Conservation (phyloP, 257 asterid genomes). For the Solanum appendiculatum region DNA sequence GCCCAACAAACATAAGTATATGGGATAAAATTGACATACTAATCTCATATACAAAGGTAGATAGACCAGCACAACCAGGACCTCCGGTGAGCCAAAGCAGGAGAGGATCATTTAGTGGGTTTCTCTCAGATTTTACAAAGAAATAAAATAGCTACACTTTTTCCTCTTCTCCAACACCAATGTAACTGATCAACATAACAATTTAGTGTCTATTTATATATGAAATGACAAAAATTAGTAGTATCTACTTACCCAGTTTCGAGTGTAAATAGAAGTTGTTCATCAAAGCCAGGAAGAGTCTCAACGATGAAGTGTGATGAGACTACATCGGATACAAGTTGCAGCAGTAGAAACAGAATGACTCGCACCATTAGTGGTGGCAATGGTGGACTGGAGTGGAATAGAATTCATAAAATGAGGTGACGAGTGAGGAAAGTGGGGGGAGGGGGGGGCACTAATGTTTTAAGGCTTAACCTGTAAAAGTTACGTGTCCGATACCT, state of each 20-base stretch:
- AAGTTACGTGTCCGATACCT: too few species aligned
- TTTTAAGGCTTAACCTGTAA: not conserved
- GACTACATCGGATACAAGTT: not conserved
- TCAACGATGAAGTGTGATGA: slow-evolving; percentile 3
- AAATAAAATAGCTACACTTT: slow-evolving; percentile 44
- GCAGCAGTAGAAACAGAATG: not conserved
- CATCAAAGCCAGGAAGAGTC: slow-evolving; percentile 22
- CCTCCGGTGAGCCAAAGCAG: slow-evolving; percentile 61
- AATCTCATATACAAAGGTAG: slow-evolving; percentile 28
- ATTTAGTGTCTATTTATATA: not conserved
- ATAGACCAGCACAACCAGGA: slow-evolving; percentile 63
- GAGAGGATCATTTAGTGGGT: slow-evolving; percentile 36
- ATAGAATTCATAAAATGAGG: not conserved
- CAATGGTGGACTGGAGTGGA: too few species aligned
- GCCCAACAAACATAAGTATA: not conserved
- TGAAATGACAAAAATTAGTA: not conserved
- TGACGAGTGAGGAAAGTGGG: not conserved
- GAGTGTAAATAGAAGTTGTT: slow-evolving; percentile 28
- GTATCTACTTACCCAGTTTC: slow-evolving; percentile 36
- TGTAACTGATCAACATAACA: slow-evolving; percentile 19
- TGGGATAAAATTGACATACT: slow-evolving; percentile 12
- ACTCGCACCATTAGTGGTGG: not conserved
- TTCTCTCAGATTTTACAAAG: slow-evolving; percentile 38
- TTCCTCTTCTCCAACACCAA: slow-evolving; percentile 38
- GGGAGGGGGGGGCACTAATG: not conserved